Evolutionary conservation across 2,329 filamentous ascomycete genomes (phyloP).

Genomic region (Colletotrichum neosansevieriae): DNA sequence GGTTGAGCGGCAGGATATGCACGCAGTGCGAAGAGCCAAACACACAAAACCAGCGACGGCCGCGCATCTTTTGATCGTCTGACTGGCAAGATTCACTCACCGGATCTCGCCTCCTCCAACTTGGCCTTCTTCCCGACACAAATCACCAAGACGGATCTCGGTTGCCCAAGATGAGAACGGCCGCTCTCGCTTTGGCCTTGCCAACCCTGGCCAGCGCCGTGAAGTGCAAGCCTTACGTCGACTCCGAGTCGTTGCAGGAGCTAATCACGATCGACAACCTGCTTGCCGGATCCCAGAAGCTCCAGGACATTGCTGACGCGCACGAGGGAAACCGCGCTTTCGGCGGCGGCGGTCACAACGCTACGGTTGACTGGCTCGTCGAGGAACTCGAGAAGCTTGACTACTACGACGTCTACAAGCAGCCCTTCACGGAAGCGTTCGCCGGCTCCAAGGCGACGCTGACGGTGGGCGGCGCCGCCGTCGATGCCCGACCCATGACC

Average conservation of each 20-base stretch:
- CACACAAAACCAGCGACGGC: not conserved
- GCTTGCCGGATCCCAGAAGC: slow-evolving; percentile 56
- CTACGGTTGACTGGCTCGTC: slow-evolving; percentile 59
- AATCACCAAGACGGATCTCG: not conserved
- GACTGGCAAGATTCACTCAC: not conserved
- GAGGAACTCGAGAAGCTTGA: slow-evolving; percentile 52
- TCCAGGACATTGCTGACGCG: slow-evolving; percentile 58
- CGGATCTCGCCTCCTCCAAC: not conserved
- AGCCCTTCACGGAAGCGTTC: slow-evolving; percentile 57
- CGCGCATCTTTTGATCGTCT: too few species aligned
- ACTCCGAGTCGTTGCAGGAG: slow-evolving; percentile 54
- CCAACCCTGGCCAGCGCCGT: slow-evolving; percentile 43
- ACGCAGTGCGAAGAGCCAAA: not conserved
- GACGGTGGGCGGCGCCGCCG: slow-evolving; percentile 45
- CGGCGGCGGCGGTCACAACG: slow-evolving; percentile 58
- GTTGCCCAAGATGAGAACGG: slow-evolving; percentile 36
- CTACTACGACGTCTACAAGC: slow-evolving; percentile 59
- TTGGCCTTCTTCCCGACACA: not conserved
- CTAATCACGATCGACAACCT: slow-evolving; percentile 55
- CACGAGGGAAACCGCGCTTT: slow-evolving; percentile 58
- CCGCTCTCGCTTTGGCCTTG: slow-evolving; percentile 45
- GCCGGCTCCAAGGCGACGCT: slow-evolving; percentile 49
- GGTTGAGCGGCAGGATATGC: not conserved
- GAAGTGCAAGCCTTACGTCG: slow-evolving; percentile 50
- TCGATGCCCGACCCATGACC: slow-evolving; percentile 51